Conservation (phyloP, 768 basidiomycete species). For the Mrakia hoshinonis region DNA sequence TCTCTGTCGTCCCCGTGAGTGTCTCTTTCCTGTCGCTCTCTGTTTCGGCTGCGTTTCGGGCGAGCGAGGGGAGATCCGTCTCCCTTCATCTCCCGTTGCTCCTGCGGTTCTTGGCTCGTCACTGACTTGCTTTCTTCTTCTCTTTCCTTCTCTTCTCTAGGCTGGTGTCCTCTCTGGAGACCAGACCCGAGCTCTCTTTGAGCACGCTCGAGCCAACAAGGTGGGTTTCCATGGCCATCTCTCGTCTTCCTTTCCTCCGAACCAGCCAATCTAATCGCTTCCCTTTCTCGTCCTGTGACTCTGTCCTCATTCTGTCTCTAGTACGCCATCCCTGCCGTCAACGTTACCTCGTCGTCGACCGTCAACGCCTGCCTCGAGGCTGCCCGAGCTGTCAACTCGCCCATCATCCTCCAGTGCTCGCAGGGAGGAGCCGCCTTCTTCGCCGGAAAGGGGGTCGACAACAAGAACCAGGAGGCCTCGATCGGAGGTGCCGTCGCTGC, state of each 20-base stretch:
- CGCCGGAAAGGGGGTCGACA: slow-evolving; percentile 89
- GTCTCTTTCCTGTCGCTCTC: background rate
- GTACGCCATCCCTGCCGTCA: slow-evolving; percentile 41
- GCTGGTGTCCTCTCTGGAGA: slow-evolving; percentile 93
- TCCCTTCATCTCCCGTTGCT: too few relatives aligned
- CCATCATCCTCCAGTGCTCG: slow-evolving; percentile 95
- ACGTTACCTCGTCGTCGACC: slow-evolving; percentile 90
- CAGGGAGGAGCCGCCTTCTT: slow-evolving; percentile 95
- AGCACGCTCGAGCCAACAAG: slow-evolving; percentile 82
- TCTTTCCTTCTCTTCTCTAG: slow-evolving; percentile 43
- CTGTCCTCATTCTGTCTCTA: background rate
- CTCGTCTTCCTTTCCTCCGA: background rate
- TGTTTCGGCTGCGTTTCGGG: background rate
- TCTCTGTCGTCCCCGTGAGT: slow-evolving; percentile 43
- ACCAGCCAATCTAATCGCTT: background rate
- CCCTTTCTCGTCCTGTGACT: too few relatives aligned
- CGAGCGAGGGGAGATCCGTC: background rate
- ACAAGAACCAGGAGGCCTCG: slow-evolving; percentile 83
- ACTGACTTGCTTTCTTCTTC: background rate
- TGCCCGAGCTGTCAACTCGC: slow-evolving; percentile 90
- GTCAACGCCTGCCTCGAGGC: slow-evolving; percentile 88
- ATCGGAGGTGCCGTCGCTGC: slow-evolving; percentile 85
- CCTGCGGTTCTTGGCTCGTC: too few relatives aligned
- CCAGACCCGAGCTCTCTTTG: slow-evolving; percentile 86
- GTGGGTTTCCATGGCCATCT: slow-evolving; percentile 45